A percentile compares a stretch with the other conserved stretches of the same genome.
Conservation (phyloP, 164 flowering plant genomes). For the Nymphaea colorata region DNA sequence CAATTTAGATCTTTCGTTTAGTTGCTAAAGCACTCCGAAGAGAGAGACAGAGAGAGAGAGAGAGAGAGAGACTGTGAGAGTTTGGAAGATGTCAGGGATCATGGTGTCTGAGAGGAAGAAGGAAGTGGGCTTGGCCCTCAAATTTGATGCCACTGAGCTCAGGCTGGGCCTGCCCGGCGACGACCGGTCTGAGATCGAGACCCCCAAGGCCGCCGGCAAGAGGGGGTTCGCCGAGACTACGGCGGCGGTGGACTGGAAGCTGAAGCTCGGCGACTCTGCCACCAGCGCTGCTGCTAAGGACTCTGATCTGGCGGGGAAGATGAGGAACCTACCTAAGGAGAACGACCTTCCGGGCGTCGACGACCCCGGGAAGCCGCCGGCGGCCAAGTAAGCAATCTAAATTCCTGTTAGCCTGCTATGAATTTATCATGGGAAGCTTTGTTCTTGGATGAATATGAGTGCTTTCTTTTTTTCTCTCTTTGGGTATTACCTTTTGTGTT, state of each 20-base stretch:
- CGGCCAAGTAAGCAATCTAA: conserved; percentile 7
- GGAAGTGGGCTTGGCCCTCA: neutral
- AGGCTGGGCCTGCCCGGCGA: neutral
- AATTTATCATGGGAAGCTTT: neutral
- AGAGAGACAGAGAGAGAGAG: neutral
- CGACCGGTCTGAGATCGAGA: conserved; percentile 3
- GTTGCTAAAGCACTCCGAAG: neutral
- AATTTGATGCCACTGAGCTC: neutral
- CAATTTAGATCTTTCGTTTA: neutral
- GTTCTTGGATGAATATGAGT: neutral
- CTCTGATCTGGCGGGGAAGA: conserved; percentile 3
- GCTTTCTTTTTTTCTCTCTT: neutral
- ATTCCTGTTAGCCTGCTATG: neutral
- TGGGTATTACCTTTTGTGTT: neutral
- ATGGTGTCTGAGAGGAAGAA: neutral
- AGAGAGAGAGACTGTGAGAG: neutral
- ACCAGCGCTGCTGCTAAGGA: conserved; percentile 5
- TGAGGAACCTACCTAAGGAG: conserved; percentile 6
- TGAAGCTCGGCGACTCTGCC: conserved; percentile 28
- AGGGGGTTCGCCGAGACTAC: conserved; percentile 45
- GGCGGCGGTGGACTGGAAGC: conserved; percentile 52
- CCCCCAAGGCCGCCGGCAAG: conserved; percentile 26
- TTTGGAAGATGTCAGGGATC: neutral
- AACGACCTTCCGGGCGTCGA: neutral
- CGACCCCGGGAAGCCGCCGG: conserved; percentile 13